phyloP scores from a whole-genome alignment of 2,329 filamentous ascomycete species.

The Fusarium siculi region DNA sequence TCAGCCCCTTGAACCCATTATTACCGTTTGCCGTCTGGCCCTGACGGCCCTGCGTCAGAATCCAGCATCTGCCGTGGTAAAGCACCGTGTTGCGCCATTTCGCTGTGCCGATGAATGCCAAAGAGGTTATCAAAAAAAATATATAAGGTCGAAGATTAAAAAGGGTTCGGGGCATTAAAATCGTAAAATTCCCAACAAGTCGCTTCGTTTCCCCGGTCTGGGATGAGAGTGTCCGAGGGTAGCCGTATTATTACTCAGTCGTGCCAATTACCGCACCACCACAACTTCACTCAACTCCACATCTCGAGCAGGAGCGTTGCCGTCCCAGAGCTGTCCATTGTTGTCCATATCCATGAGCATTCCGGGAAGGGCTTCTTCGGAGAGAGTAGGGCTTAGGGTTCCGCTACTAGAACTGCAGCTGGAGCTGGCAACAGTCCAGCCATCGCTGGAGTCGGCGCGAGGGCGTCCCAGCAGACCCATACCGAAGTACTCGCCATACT shows the following conservation, averaged over 20 bases:
- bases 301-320: slow-evolving; percentile 49
- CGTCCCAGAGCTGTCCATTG: slow-evolving; percentile 47
- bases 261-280: slow-evolving; percentile 50
- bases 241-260: slow-evolving; percentile 2
- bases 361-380: slow-evolving; percentile 55
- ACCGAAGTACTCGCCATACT: slow-evolving; percentile 59
- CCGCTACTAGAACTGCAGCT: slow-evolving; percentile 64
- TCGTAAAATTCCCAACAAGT: slow-evolving; percentile 38
- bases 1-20: slow-evolving; percentile 41
- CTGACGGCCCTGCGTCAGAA: slow-evolving; percentile 45
- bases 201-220: slow-evolving; percentile 19
- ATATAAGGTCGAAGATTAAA: slow-evolving; percentile 48
- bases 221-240: slow-evolving; percentile 23
- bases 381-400: slow-evolving; percentile 61
- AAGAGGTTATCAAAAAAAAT: slow-evolving; percentile 48
- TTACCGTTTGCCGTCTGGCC: slow-evolving; percentile 41
- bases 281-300: slow-evolving; percentile 60
- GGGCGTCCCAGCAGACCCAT: slow-evolving; percentile 58
- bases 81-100: slow-evolving; percentile 51
- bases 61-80: slow-evolving; percentile 41
- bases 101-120: slow-evolving; percentile 56
- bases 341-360: slow-evolving; percentile 51
- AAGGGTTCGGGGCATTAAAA: slow-evolving; percentile 45
- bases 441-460: slow-evolving; percentile 73
- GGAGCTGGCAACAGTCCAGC: slow-evolving; percentile 89